Conservation (phyloP, 805 yeast genomes). For the Starmerella riodocensis region DNA sequence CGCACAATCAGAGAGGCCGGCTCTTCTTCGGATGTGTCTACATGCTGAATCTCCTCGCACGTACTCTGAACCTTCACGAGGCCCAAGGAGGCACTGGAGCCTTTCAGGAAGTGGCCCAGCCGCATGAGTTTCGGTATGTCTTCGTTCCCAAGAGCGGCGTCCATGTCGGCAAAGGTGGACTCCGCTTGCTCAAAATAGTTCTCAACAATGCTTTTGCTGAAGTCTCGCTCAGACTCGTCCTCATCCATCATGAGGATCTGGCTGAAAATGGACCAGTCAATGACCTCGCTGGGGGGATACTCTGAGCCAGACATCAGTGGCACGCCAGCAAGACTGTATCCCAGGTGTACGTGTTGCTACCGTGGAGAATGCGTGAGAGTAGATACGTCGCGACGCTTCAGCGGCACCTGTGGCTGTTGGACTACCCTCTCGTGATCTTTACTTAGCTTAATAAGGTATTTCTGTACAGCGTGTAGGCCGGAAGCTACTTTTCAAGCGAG, state of each 20-base stretch:
- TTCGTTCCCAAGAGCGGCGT: constrained; percentile 32
- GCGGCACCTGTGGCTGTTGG: too few relatives aligned
- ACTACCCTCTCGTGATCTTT: too few relatives aligned
- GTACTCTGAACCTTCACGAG: constrained; percentile 65
- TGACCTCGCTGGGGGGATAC: constrained; percentile 37
- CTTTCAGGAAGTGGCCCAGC: constrained; percentile 86
- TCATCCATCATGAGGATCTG: constrained; percentile 93
- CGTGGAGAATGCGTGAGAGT: too few relatives aligned
- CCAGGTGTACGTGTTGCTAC: too few relatives aligned
- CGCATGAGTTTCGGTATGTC: constrained; percentile 49
- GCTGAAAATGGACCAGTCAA: constrained; percentile 78
- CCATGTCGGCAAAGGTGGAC: constrained; percentile 63
- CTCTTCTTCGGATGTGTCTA: constrained; percentile 43
- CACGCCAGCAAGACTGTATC: too few relatives aligned
- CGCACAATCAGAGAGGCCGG: constrained; percentile 22
- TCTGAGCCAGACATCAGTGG: constrained; percentile 8
- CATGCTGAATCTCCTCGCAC: constrained; percentile 88
- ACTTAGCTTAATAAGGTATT: too few relatives aligned
- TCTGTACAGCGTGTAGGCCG: too few relatives aligned
- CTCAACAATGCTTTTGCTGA: constrained; percentile 60
- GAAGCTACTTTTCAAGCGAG: too few relatives aligned
- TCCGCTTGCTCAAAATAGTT: constrained; percentile 84
- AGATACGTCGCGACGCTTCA: too few relatives aligned
- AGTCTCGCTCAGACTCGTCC: constrained; percentile 69
- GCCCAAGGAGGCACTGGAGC: constrained; percentile 91